Evolutionary conservation across 139 green algal species (phyloP), one percentile per base, ranked within the genome.

Genomic region (Chlamydomonas schloesseri): DNA sequence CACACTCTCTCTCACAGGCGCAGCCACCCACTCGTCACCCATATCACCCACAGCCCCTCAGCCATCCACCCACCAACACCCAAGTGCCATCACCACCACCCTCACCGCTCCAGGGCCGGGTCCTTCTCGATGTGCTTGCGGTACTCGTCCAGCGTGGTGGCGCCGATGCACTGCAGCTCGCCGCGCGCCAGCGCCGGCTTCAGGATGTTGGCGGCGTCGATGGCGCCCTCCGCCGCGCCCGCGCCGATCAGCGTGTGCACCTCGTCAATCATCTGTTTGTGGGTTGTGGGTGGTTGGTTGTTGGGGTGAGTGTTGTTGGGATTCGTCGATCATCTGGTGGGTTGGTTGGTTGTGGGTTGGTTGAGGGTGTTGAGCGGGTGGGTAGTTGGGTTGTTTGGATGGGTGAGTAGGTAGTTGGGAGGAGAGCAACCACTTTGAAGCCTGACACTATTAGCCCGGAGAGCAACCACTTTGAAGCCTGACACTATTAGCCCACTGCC

Each of bases 41-140:
- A 8, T 5, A 28, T 17, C 55, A 23, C 20, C 55, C 55, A 62
- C 20, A 8, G 9, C 55, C 55, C 55, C 18, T 17, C 55, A 62
- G 20, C 15, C 60, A 11, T n/a, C 64, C 29, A 21, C 13, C 64
- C 29, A 37, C 8, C 4, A 4, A 28, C 64, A 28, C 29, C 5
- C 33, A n/a, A n/a, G n/a, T n/a, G n/a, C n/a, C 33, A 24, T 29
- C 33, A 21, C 18, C 14, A 2, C 31, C 17, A 20, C 46, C 3
- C 73, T 72, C 50, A 94, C 91, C 97, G 95, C 93, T 99, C 98
- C 71, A 99, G 93, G 0, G 98, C 98, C 10, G 98, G 97, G 91
- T 99, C 98, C 95, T 99, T 99, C 95, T 99, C 98, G 89, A 99
- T 99, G 94, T 99, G 98, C 96, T 99, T 99, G 74, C 98, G 94